Base-by-base conservation (phyloP, 2,329 filamentous ascomycete species). In the Neonectria punicea region DNA sequence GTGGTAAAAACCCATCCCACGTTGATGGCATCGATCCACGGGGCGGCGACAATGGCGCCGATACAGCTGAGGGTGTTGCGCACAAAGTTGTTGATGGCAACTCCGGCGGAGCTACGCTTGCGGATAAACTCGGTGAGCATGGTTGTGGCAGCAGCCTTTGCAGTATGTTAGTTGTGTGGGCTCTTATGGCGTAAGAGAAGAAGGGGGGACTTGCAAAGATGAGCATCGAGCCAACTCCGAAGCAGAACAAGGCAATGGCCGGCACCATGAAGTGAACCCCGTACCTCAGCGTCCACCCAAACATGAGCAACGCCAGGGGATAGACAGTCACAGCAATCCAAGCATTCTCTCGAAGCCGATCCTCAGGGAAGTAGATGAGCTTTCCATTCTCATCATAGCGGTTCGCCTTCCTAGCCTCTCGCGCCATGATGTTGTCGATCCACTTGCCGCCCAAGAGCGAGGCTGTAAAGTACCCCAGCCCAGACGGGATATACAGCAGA, bases 51-150 rank as follows among this genome's bases (percentile, higher is more conserved):
- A 34, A 94, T 78, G 47, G 86, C 86, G 10, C 91, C 92, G 1
- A 93, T 84, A 66, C 91, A 94, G 54, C 87, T 89, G 72, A 94
- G 90, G 43, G 94, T 92, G 71, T 95, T 96, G 53, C 93, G 83
- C 56, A 93, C 84, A 73, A 95, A 93, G 75, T 95, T 95, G 78
- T 95, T 94, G 47, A 94, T 83, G 0, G 93, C 93, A 3, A 95
- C 91, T 1, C 92, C 92, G 11, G 87, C 87, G 4, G 89, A 92
- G 54, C 90, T 90, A 67, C 86, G 85, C 46, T 87, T 85, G 14
- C 92, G 92, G 84, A 95, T 90, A 74, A 95, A 94, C 75, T 96
- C 93, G 0, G 93, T 95, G 69, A 96, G 82, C 91, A 96, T 94
- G 0, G 93, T 96, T 0, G 92, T 94, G 0, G 88, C 84, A 70